Percentiles rank a stretch among this genome's conserved stretches.
These are phyloP conservation scores for Russula vinacea DNA, from an alignment of 768 basidiomycete genomes.

Conservation along the genomic window DNA sequence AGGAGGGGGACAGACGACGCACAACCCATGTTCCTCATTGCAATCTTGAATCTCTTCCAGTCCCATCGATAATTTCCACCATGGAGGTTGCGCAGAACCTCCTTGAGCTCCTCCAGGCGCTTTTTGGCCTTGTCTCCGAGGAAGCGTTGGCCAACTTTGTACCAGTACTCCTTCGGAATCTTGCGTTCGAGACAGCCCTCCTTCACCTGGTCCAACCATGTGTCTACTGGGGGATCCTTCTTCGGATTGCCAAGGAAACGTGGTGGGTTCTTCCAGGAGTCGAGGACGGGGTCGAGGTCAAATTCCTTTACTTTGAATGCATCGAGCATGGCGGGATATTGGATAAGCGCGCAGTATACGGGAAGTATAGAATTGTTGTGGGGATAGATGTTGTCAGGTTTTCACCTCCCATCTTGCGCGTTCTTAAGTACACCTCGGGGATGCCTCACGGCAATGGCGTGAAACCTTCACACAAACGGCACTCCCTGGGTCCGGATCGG, in stretches of 20 bases:
- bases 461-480: constrained; percentile 10
- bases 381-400: constrained; percentile 6
- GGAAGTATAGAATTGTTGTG: constrained; percentile 8
- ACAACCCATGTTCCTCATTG: constrained; percentile 82
- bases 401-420: not conserved
- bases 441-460: constrained; percentile 24
- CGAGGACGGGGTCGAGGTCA: constrained; percentile 65
- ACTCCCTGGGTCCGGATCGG: constrained; percentile 8
- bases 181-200: constrained; percentile 66
- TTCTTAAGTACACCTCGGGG: constrained; percentile 17
- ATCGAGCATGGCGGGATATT: constrained; percentile 47
- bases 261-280: constrained; percentile 64
- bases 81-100: constrained; percentile 68
- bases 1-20: constrained; percentile 36
- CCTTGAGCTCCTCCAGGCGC: constrained; percentile 68
- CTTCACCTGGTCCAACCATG: constrained; percentile 71
- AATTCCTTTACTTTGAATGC: constrained; percentile 80
- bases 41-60: constrained; percentile 79
- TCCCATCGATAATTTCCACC: constrained; percentile 78
- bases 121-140: constrained; percentile 68
- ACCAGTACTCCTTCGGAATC: constrained; percentile 78
- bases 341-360: not conserved
- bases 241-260: constrained; percentile 63
- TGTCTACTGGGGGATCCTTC: constrained; percentile 66
- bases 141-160: constrained; percentile 75